Evolutionary conservation across 352 stramenopile genomes (phyloP), one percentile per base, ranked within the genome.

Genomic region (Hyphochytrium catenoides): DNA sequence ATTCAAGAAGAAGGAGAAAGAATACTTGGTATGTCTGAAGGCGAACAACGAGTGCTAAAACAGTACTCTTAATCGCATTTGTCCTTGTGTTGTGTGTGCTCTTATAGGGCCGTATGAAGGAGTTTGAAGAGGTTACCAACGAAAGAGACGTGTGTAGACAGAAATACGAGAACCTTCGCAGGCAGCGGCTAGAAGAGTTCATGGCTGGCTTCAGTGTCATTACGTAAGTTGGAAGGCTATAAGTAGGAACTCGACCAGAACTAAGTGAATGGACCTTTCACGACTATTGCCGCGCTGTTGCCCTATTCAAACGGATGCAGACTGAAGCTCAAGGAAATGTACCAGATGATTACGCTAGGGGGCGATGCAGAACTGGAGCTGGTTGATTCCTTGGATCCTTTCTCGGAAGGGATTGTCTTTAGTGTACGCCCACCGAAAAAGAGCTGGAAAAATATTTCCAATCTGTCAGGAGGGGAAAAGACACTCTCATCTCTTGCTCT

Each of bases 291-390:
- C n/a, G n/a, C n/a, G n/a, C n/a, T n/a, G n/a, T n/a, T n/a, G n/a
- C n/a, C n/a, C n/a, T n/a, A n/a, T n/a, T n/a, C n/a, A n/a, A n/a
- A n/a, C n/a, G n/a, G n/a, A n/a, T n/a, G n/a, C n/a, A n/a, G n/a
- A n/a, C 65, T 98, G 26, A 98, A 98, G 52, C 63, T 99, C 14
- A 99, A 99, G 64, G 93, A 99, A 48, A 99, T 98, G 91, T 99
- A 98, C 48, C 88, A 98, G 58, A 96, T 96, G 83, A 92, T 94
- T 45, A 94, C 82, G 5, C 59, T 94, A 7, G 83, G 83, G 20
- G 83, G 83, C 22, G 91, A 98, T 57, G 93, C 93, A 4, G 91
- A 99, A 50, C 54, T 99, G 14, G 91, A 99, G 49, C 77, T 99
- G 14, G 87, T 98, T 5, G 90, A 99, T 51, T 96, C 85, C 4